phyloP scores from a whole-genome alignment of 768 basidiomycete genomes.

The Russula griseocarnosa region DNA sequence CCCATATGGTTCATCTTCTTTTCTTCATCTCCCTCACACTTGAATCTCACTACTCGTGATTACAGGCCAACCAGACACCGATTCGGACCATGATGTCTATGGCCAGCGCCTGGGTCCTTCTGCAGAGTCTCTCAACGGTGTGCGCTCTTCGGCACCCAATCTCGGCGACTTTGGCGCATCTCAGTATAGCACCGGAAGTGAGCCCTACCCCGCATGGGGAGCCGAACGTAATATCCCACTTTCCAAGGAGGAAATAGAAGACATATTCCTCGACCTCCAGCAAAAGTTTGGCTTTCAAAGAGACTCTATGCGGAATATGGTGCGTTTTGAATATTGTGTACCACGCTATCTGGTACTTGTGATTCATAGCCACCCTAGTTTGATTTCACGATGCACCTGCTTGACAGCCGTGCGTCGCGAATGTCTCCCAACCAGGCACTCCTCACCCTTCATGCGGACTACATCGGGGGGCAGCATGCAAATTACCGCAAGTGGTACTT shows the following conservation, averaged over 20 bases:
- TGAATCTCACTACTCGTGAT: neutral
- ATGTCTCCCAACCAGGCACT: slow-evolving; percentile 97
- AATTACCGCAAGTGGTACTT: slow-evolving; percentile 99
- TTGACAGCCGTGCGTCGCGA: slow-evolving; percentile 93
- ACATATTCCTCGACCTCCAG: slow-evolving; percentile 93
- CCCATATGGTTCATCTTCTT: slow-evolving; percentile 42
- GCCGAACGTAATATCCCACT: slow-evolving; percentile 91
- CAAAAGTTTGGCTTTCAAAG: slow-evolving; percentile 99
- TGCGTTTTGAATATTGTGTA: slow-evolving; percentile 34
- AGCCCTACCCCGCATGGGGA: slow-evolving; percentile 94
- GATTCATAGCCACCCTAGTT: slow-evolving; percentile 49
- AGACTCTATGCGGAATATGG: slow-evolving; percentile 95
- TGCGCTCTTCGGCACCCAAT: slow-evolving; percentile 70
- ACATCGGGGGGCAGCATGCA: slow-evolving; percentile 96
- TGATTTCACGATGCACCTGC: slow-evolving; percentile 95
- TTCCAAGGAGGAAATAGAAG: slow-evolving; percentile 98
- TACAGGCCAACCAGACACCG: slow-evolving; percentile 73
- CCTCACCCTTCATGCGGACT: slow-evolving; percentile 94
- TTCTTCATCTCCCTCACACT: neutral
- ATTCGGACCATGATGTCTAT: slow-evolving; percentile 75
- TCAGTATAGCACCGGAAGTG: slow-evolving; percentile 48
- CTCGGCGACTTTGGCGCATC: slow-evolving; percentile 59
- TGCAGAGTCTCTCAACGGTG: slow-evolving; percentile 67
- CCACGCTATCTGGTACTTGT: neutral
- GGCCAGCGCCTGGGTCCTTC: slow-evolving; percentile 68